Percentiles rank a stretch among this genome's conserved stretches.
Evolutionary conservation across 2,329 filamentous ascomycete species (phyloP).

Genomic region (Paecilomyces formosus): DNA sequence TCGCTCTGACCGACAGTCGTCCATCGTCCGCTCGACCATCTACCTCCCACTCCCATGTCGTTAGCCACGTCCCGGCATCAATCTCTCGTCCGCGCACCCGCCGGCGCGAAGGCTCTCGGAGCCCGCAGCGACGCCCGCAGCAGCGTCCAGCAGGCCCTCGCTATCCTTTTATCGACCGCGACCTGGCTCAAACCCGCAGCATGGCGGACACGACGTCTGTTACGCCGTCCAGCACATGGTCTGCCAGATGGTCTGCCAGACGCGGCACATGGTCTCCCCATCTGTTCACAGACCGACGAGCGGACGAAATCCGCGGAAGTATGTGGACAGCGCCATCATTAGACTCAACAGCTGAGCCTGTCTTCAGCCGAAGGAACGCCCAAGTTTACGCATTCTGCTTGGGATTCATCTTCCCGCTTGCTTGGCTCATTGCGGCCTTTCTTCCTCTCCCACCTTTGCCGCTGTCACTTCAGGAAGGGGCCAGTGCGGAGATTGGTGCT

Average conservation of each 20-base stretch:
- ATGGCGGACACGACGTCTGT: neutral
- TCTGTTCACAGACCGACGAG: conserved; percentile 56
- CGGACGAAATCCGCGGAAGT: conserved; percentile 43
- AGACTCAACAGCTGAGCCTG: conserved; percentile 55
- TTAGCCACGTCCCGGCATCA: conserved; percentile 22
- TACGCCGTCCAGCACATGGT: neutral
- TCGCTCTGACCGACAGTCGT: conserved; percentile 33
- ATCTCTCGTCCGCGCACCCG: conserved; percentile 21
- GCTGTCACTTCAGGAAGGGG: conserved; percentile 45
- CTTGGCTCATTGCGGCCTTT: conserved; percentile 73
- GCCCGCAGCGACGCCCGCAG: conserved; percentile 16
- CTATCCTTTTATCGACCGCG: conserved; percentile 30
- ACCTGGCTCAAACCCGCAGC: neutral
- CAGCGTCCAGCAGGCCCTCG: conserved; percentile 33
- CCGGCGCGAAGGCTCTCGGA: conserved; percentile 13
- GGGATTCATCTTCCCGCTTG: conserved; percentile 70
- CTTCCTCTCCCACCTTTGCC: conserved; percentile 61
- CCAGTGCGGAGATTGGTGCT: conserved; percentile 26
- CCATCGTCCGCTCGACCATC: conserved; percentile 21
- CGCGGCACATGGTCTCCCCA: conserved; percentile 63
- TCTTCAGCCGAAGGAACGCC: conserved; percentile 60
- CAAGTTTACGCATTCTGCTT: conserved; percentile 68
- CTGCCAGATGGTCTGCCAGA: conserved; percentile 17
- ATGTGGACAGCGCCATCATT: conserved; percentile 69
- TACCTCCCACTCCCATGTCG: conserved; percentile 22